These are phyloP conservation scores for Chaetothyriales sp. DNA, from an alignment of 2,329 filamentous ascomycete species.

Conservation along the genomic window DNA sequence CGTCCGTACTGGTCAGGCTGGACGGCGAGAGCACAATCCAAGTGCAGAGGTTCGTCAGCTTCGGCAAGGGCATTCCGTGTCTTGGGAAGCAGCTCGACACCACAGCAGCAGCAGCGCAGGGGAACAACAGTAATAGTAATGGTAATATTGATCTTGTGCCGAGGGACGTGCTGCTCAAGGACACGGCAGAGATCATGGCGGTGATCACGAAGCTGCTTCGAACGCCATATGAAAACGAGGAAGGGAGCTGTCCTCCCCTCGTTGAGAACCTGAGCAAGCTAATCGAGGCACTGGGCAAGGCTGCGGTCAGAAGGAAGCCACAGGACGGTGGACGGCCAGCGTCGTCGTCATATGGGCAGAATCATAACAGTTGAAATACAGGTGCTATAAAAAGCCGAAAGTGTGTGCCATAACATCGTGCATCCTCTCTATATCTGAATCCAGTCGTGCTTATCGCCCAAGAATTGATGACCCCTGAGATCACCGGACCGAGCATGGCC, in stretches of 20 bases:
- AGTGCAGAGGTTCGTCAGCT: neutral
- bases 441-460: constrained; percentile 31
- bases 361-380: neutral
- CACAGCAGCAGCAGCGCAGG: neutral
- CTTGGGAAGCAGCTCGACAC: neutral
- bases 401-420: too few species aligned
- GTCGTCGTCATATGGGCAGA: neutral
- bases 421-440: constrained; percentile 18
- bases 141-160: neutral
- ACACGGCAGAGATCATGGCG: constrained; percentile 1
- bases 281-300: constrained; percentile 26
- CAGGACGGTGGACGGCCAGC: neutral
- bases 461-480: constrained; percentile 30
- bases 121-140: neutral
- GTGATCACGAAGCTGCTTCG: neutral
- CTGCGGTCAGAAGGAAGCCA: constrained; percentile 1
- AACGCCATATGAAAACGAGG: neutral
- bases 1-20: neutral
- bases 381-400: too few species aligned
- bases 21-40: neutral
- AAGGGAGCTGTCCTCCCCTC: constrained; percentile 35
- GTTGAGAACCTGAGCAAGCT: constrained; percentile 53
- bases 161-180: neutral
- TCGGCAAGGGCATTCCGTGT: neutral
- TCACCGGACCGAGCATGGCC: constrained; percentile 39